Percentiles rank a stretch among this genome's conserved stretches.
Conservation (phyloP, 2,329 filamentous ascomycete genomes). For the Westerdykella ornata region DNA sequence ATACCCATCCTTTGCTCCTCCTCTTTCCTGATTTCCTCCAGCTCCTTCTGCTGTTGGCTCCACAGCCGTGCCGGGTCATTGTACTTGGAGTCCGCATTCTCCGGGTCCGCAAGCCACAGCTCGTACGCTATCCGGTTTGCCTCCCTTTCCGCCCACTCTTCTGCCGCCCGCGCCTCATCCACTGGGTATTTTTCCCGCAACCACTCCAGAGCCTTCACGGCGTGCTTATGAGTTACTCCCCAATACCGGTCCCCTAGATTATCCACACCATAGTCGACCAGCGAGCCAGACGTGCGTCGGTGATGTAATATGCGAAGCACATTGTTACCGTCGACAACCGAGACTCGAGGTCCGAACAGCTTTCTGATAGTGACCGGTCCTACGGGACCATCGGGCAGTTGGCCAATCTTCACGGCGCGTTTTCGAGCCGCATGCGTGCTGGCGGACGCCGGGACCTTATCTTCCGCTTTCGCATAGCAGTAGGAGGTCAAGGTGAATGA, state of each 20-base stretch:
- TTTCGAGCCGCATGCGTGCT: conserved; percentile 11
- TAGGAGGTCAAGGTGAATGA: conserved; percentile 20
- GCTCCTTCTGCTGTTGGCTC: conserved; percentile 25
- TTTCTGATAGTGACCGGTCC: conserved; percentile 17
- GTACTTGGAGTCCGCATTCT: conserved; percentile 33
- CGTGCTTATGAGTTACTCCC: conserved; percentile 21
- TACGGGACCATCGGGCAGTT: conserved; percentile 24
- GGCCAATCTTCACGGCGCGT: conserved; percentile 30
- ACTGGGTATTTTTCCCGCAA: conserved; percentile 34
- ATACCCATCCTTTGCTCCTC: conserved; percentile 29
- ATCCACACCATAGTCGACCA: conserved; percentile 37
- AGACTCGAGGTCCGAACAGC: conserved; percentile 29
- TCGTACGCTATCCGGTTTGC: conserved; percentile 36
- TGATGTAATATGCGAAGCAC: conserved; percentile 37
- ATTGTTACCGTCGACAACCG: conserved; percentile 28
- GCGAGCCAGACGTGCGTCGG: conserved; percentile 35
- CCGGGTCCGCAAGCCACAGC: conserved; percentile 33
- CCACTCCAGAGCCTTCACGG: conserved; percentile 31
- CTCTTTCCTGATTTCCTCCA: conserved; percentile 15
- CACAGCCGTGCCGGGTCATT: conserved; percentile 33
- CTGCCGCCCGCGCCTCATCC: conserved; percentile 37
- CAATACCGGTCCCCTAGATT: conserved; percentile 25
- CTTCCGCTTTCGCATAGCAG: conserved; percentile 18
- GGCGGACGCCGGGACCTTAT: neutral
- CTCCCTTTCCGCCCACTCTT: conserved; percentile 36